Evolutionary conservation across 345 rosid species (phyloP), one percentile per base, ranked within the genome.

Genomic region (Camelina neglecta): DNA sequence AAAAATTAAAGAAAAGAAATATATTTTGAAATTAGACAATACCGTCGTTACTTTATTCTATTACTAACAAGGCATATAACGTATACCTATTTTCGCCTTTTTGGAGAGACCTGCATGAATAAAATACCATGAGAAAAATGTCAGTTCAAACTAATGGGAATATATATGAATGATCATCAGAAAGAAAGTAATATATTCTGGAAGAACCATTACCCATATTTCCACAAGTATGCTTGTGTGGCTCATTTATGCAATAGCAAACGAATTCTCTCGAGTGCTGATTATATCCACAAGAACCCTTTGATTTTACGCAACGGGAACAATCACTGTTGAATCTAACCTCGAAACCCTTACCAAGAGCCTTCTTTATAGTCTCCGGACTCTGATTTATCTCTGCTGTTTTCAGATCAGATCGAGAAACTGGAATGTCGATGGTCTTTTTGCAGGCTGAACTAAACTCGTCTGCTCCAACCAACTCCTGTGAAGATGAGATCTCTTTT

Each of bases 261-360:
- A 68, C 12, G 20, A 82, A 82, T 11, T 0, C 38, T 4, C 7
- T 4, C 0, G 59, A 47, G 0, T 7, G 55, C 11, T 11, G 0
- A 45, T 57, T 4, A 33, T 44, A 42, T 1, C 88, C 86, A 36
- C 88, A 87, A 58, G 11, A 0, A 0, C 91, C 91, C 0, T 7
- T 3, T 0, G 82, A 60, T 0, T 0, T 0, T 2, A 0, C 0
- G 42, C 90, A 87, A 9, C 0, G 0, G 1, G 2, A 15, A 53
- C 88, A 87, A 0, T 20, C 4, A 0, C 9, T 0, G 41, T 79
- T 77, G 1, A 58, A n/a, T 1, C 8, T 51, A 20, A 29, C 4
- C 71, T 42, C 49, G 36, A 85, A 83, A 3, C 86, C 91, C 12
- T 33, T 10, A 3, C 15, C 47, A 12, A 81, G n/a, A 45, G 70